Base-by-base conservation (phyloP, 108 stramenopile genomes). In the Conticribra guillardii region DNA sequence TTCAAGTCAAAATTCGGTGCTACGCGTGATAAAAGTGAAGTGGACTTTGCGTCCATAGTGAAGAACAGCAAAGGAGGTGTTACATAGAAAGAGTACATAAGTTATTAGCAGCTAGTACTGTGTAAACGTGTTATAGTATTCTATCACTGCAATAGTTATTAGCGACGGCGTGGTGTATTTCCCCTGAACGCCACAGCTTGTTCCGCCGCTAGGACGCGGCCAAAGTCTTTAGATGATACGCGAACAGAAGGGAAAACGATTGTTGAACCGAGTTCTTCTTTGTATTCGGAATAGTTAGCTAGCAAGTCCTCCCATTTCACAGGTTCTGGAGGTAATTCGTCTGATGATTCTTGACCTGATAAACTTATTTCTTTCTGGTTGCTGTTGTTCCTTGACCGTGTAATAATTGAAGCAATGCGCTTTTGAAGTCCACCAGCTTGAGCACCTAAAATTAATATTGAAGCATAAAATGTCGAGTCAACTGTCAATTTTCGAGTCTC, bases 391-490 rank as follows among this genome's bases (percentile, higher is more conserved):
- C 79, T 72, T 0, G 57, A 64, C 26, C 45, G 37, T 22, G 67
- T 80, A 66, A 93, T 30, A 11, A 86, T 64, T 23, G 75, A 77
- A 14, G 89, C 78, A 32, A 93, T 64, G 34, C 86, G 80, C 22
- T 79, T 81, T 44, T 82, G 69, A 17, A 86, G 45, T 9, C 87
- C 85, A 8, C 89, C 88, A 41, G 85, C 23, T 23, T 76, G 77
- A 27, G 75, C 67, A 26, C 85, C 88, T 24, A 63, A 71, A 19
- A 76, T 44, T 41, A 93, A 53, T 49, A 85, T 77, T 34, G 86
- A 71, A 0, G 92, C 50, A 54, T 93, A 93, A 7, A 93, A 77
- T 0, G 61, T 41, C 17, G 86, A 80, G 64, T 90, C 87, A 3
- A 85, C 73, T 14, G 78, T 60, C 29, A 93, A 64, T 27, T 89